Conservation (phyloP, 441 rosid genomes). For the Adansonia madagascariensis region DNA sequence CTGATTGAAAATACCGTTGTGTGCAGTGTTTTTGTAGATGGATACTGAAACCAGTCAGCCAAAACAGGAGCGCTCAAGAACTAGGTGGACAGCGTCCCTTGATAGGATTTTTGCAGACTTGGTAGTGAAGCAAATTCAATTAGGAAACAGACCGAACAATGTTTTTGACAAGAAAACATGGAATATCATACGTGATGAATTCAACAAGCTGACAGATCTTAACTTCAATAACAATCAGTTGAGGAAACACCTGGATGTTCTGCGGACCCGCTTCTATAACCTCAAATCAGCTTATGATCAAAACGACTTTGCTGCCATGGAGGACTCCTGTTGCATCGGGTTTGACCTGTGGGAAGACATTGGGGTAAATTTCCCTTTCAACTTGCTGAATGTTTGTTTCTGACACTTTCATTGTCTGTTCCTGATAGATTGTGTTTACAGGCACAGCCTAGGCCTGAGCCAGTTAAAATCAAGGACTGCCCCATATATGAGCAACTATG, state of each 20-base stretch:
- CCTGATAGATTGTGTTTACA: slow-evolving; percentile 36
- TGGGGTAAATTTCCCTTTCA: slow-evolving; percentile 42
- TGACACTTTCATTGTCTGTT: slow-evolving; percentile 5
- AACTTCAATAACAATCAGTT: slow-evolving; percentile 75
- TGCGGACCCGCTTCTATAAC: slow-evolving; percentile 65
- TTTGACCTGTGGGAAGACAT: slow-evolving; percentile 81
- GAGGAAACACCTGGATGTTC: slow-evolving; percentile 80
- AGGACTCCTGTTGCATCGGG: slow-evolving; percentile 64
- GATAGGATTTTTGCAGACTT: slow-evolving; percentile 79
- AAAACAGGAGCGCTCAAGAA: slow-evolving; percentile 70
- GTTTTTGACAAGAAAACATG: slow-evolving; percentile 79
- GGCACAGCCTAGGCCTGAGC: slow-evolving; percentile 56
- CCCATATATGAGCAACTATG: slow-evolving; percentile 76
- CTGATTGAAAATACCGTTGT: slow-evolving; percentile 2
- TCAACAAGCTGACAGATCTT: slow-evolving; percentile 65
- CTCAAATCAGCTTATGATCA: slow-evolving; percentile 57
- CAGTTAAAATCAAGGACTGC: slow-evolving; percentile 60
- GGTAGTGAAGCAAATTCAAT: slow-evolving; percentile 70
- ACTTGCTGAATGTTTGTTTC: slow-evolving; percentile 17
- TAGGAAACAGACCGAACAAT: slow-evolving; percentile 70
- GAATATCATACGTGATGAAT: slow-evolving; percentile 67
- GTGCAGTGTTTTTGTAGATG: slow-evolving; percentile 45
- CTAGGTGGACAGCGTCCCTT: slow-evolving; percentile 70
- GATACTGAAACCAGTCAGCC: slow-evolving; percentile 48
- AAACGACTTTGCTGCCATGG: slow-evolving; percentile 50